Conservation (phyloP, 257 asterid species). For the Solanum pimpinellifolium region DNA sequence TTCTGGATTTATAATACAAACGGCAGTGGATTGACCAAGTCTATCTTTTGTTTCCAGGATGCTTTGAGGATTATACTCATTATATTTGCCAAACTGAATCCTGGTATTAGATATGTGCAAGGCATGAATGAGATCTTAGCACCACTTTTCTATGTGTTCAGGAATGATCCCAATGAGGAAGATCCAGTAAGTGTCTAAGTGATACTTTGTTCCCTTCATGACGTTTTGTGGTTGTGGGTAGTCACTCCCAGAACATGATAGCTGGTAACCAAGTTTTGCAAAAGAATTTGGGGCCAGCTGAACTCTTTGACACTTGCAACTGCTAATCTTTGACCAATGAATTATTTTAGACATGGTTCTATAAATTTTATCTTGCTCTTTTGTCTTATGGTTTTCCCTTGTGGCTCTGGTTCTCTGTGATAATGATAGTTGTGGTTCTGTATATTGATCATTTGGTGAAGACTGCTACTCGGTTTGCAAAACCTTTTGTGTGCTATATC, state of each 20-base stretch:
- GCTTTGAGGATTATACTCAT: conserved; percentile 58
- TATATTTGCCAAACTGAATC: conserved; percentile 86
- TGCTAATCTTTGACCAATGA: neutral
- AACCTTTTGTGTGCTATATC: neutral
- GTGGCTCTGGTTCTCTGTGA: neutral
- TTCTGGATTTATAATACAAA: neutral
- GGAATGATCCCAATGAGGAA: conserved; percentile 71
- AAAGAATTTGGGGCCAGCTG: neutral
- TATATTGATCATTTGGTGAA: neutral
- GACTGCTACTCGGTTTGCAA: neutral
- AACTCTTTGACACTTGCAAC: neutral
- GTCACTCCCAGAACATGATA: neutral
- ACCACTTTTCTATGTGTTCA: conserved; percentile 66
- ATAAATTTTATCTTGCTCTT: neutral
- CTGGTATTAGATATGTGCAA: conserved; percentile 96
- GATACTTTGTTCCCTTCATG: neutral
- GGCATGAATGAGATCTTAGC: conserved; percentile 98
- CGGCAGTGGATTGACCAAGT: neutral
- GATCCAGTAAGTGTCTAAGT: conserved; percentile 38
- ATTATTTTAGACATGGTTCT: neutral
- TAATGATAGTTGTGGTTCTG: neutral
- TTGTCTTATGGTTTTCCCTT: neutral
- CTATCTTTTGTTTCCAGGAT: conserved; percentile 40
- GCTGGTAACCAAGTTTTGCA: neutral
- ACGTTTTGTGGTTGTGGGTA: neutral